Base-by-base conservation (phyloP, 2,329 filamentous ascomycete species). In the Diaporthe citri region DNA sequence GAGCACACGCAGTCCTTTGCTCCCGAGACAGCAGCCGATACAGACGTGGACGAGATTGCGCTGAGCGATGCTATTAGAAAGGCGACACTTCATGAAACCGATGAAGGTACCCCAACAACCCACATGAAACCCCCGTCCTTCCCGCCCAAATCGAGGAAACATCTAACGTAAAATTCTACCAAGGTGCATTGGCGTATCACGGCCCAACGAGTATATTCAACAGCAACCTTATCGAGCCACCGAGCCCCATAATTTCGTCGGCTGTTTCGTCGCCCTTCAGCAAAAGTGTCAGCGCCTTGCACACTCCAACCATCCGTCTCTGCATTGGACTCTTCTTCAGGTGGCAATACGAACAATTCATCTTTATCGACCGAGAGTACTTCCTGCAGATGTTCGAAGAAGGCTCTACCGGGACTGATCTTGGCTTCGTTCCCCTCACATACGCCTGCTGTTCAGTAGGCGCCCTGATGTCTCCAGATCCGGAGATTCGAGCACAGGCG, bases 131-230 rank as follows among this genome's bases (percentile, higher is more conserved):
- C 7, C 25, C 51, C 13, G n/a, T n/a, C n/a, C 12, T 15, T 10
- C 36, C 36, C 36, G 1, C 10, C 36, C 10, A 15, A 39, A 13
- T 39, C 36, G 28, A 17, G 46, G 4, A 12, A 20, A 17, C 7
- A 0, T 9, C 43, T 66, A 36, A 66, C 31, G 4, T 3, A 4
- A 0, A 10, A 22, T 39, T 13, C 20, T 13, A 7, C 17, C 25
- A 34, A 66, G 62, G 62, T 66, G 28, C 62, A n/a, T n/a, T 66
- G 12, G 43, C 62, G 20, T 66, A 66, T 51, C 62, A 66, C 13
- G 62, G 62, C 62, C 62, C 62, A 6, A 66, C 62, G 10, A 66
- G 62, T 20, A 66, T 66, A 4, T 66, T 66, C 62, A 34, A 66
- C 62, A 66, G 62, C 43, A 51, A 20, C 10, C 62, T 66, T 28